phyloP scores from a whole-genome alignment of 768 basidiomycete genomes.

The Roridomyces roridus region DNA sequence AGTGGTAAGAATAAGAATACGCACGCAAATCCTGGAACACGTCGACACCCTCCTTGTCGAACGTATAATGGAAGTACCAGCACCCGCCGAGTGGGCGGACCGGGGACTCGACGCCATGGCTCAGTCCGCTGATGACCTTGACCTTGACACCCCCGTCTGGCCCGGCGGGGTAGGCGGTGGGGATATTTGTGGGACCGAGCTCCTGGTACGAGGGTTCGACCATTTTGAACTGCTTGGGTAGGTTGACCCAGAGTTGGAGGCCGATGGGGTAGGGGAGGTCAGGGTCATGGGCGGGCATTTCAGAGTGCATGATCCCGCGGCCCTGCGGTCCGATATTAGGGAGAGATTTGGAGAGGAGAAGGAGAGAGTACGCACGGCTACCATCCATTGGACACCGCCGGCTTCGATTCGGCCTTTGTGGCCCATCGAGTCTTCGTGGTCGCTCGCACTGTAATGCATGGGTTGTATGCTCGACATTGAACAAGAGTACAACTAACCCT shows the following conservation, averaged over 20 bases:
- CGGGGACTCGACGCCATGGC: slow-evolving; percentile 85
- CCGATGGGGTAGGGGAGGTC: slow-evolving; percentile 79
- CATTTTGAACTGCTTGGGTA: slow-evolving; percentile 85
- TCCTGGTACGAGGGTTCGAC: slow-evolving; percentile 88
- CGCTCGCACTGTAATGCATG: slow-evolving; percentile 52
- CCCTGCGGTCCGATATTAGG: too few species aligned
- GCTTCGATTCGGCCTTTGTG: slow-evolving; percentile 77
- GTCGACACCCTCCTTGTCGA: slow-evolving; percentile 59
- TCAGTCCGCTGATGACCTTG: slow-evolving; percentile 89
- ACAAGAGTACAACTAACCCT: slow-evolving; percentile 51
- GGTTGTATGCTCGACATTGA: not conserved
- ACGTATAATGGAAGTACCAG: slow-evolving; percentile 87
- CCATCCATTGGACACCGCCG: slow-evolving; percentile 98
- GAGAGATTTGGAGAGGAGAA: not conserved
- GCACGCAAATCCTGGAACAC: slow-evolving; percentile 86
- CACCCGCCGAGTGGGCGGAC: slow-evolving; percentile 92
- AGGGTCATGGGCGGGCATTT: slow-evolving; percentile 83
- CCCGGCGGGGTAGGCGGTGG: slow-evolving; percentile 75
- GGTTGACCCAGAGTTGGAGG: slow-evolving; percentile 87
- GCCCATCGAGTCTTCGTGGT: slow-evolving; percentile 92
- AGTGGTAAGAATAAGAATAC: slow-evolving; percentile 29
- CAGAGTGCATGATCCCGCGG: slow-evolving; percentile 79
- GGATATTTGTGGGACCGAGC: slow-evolving; percentile 68
- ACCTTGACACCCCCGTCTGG: slow-evolving; percentile 70
- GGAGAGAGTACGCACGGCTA: slow-evolving; percentile 1